phyloP scores from a whole-genome alignment of 78 protist species.

The Anaeramoeba flamelloides region DNA sequence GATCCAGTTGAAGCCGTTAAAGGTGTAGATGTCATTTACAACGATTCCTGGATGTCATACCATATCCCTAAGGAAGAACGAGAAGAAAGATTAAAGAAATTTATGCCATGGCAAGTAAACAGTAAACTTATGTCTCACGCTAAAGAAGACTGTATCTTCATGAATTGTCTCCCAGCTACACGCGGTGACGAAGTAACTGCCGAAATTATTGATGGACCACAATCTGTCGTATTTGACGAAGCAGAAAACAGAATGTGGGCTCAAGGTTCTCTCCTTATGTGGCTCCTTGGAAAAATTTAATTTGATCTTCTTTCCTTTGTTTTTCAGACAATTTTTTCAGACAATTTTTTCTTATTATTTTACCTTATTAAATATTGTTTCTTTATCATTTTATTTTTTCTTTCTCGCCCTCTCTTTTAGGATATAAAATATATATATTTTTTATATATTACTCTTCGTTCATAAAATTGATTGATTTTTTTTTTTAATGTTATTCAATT shows the following conservation, averaged over 20 bases:
- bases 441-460: too few relatives aligned
- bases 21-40: conserved; percentile 41
- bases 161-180: conserved; percentile 58
- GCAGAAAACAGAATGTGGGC: conserved; percentile 61
- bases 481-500: too few relatives aligned
- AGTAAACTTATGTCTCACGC: conserved; percentile 27
- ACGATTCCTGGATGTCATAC: conserved; percentile 54
- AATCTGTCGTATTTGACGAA: conserved; percentile 35
- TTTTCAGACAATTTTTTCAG: too few relatives aligned
- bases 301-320: too few relatives aligned
- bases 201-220: conserved; percentile 51
- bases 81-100: conserved; percentile 8
- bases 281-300: too few relatives aligned
- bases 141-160: conserved; percentile 36
- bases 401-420: too few relatives aligned
- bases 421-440: too few relatives aligned
- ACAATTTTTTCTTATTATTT: too few relatives aligned
- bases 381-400: too few relatives aligned
- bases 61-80: conserved; percentile 33
- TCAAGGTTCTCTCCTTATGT: conserved; percentile 33
- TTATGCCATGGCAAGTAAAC: conserved; percentile 40
- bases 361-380: too few relatives aligned
- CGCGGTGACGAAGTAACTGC: conserved; percentile 50
- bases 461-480: too few relatives aligned
- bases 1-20: conserved; percentile 26